These are phyloP conservation scores for Amanita polypyramis DNA, from an alignment of 768 basidiomycete genomes.

Conservation along the genomic window DNA sequence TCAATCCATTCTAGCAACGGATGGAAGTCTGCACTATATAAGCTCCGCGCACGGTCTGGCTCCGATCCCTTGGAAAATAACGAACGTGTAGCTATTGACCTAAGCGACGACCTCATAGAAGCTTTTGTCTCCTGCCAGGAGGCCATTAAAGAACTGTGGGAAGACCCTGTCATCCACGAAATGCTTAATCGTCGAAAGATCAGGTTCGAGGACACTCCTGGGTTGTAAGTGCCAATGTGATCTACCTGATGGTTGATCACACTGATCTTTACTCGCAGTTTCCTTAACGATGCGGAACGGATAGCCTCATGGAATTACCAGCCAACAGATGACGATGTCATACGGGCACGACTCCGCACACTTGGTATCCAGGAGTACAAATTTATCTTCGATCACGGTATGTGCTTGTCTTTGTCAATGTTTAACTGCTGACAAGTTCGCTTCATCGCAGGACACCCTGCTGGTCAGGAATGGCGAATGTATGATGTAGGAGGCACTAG, in stretches of 20 bases:
- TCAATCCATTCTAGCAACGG: slow-evolving; percentile 53
- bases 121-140: slow-evolving; percentile 50
- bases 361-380: slow-evolving; percentile 70
- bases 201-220: slow-evolving; percentile 57
- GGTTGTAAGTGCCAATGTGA: slow-evolving; percentile 45
- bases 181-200: slow-evolving; percentile 43
- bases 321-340: slow-evolving; percentile 67
- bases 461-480: slow-evolving; percentile 66
- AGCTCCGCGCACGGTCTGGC: slow-evolving; percentile 36
- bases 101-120: slow-evolving; percentile 46
- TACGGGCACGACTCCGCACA: slow-evolving; percentile 70
- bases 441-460: slow-evolving; percentile 37
- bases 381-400: slow-evolving; percentile 57
- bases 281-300: slow-evolving; percentile 58
- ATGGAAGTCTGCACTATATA: slow-evolving; percentile 55
- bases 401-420: background rate
- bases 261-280: slow-evolving; percentile 31
- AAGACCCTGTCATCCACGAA: slow-evolving; percentile 51
- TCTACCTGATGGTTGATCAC: background rate
- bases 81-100: slow-evolving; percentile 21
- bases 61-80: slow-evolving; percentile 14
- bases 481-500: slow-evolving; percentile 77
- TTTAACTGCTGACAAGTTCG: background rate
- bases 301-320: slow-evolving; percentile 54
- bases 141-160: slow-evolving; percentile 62